Base-by-base conservation (phyloP, 192 early-diverging fungal genomes). In the Jimgerdemannia lactiflua region DNA sequence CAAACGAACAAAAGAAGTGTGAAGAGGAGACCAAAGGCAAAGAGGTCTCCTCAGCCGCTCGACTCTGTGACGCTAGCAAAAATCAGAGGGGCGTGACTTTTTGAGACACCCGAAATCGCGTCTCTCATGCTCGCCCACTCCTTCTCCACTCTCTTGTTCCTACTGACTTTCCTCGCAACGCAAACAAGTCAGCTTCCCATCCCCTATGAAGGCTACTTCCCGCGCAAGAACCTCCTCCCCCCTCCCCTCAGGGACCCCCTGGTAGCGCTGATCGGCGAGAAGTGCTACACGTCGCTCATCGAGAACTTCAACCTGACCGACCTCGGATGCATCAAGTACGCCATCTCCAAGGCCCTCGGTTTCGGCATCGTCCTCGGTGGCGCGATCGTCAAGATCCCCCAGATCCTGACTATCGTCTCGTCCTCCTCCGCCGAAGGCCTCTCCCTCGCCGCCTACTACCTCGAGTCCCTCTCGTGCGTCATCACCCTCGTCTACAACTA, bases 301-400 rank as follows among this genome's bases (percentile, higher is more conserved):
- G 89, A 95, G 77, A 79, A 90, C 40, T 77, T 99, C 42, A 85
- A 96, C 83, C 43, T 91, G 3, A 71, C 65, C 3, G 89, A 95
- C 75, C 78, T 89, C 2, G 82, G 66, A 3, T 99, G 98, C 83
- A 77, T 95, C 72, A 94, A 94, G 77, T 90, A 93, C 69, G 80
- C 91, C 39, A 76, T 98, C 70, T 95, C 95, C 40, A 98, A 98
- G 79, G 94, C 91, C 0, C 92, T 99, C 14, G 94, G 96, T 0
- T 72, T 99, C 29, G 96, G 95, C n/a, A 96, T 99, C 70, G 94
- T 98, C n/a, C 75, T 91, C 4, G 96, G 94, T 63, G 94, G 95
- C n/a, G 91, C 93, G 43, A 90, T 98, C 49, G 89, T 98, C 71
- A 99, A 99, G 82, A 81, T 99, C 41, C 98, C 98, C 7, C 97